phyloP scores from a whole-genome alignment of 176 grass and related monocot genomes.

The Pharus latifolius region DNA sequence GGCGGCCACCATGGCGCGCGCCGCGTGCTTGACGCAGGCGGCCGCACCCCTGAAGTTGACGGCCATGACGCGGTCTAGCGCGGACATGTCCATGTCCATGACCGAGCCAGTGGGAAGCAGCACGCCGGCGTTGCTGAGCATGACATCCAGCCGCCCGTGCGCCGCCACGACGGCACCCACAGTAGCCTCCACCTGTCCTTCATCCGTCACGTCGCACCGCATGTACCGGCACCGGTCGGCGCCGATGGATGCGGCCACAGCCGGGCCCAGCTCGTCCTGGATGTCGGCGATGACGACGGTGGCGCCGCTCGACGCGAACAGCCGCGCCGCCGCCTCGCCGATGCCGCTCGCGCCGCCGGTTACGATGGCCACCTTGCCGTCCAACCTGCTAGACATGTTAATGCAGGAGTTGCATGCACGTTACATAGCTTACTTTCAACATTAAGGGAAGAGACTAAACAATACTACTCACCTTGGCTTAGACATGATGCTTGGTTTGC shows the following conservation, averaged over 20 bases:
- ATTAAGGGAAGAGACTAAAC: too few species aligned
- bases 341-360: conserved; percentile 82
- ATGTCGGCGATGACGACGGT: conserved; percentile 71
- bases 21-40: conserved; percentile 57
- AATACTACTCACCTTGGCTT: conserved; percentile 38
- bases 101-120: conserved; percentile 30
- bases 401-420: background rate
- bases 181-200: conserved; percentile 53
- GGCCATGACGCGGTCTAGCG: conserved; percentile 60
- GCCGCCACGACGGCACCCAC: conserved; percentile 28
- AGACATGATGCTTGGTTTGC: conserved; percentile 12
- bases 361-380: conserved; percentile 76
- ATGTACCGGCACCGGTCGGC: conserved; percentile 27
- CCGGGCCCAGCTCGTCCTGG: conserved; percentile 49
- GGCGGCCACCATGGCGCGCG: conserved; percentile 38
- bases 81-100: conserved; percentile 33
- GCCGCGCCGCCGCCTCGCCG: conserved; percentile 53
- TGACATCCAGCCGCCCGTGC: conserved; percentile 65
- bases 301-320: conserved; percentile 64
- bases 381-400: conserved; percentile 27
- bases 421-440: too few species aligned
- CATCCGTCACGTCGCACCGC: conserved; percentile 69
- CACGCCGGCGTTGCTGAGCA: conserved; percentile 80
- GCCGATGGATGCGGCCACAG: conserved; percentile 38
- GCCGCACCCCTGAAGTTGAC: conserved; percentile 62